Conservation (phyloP, 2,329 filamentous ascomycete genomes). For the Aureobasidium sp. region DNA sequence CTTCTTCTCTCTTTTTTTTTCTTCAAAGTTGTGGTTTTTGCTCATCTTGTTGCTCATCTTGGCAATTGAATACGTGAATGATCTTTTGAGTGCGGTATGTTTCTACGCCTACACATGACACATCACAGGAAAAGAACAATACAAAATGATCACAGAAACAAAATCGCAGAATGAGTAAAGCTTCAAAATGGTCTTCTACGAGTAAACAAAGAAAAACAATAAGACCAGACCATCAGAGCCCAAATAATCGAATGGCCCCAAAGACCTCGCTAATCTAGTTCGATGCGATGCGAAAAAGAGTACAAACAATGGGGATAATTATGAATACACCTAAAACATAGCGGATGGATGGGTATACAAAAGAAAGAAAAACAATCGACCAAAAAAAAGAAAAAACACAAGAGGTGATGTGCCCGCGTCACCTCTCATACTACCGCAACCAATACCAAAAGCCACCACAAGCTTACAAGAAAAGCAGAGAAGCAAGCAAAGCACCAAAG, state of each 20-base stretch:
- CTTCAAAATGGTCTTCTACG: not conserved
- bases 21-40: too few relatives aligned
- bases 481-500: slow-evolving; percentile 7
- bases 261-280: not conserved
- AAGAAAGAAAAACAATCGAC: not conserved
- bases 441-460: not conserved
- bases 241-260: not conserved
- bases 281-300: not conserved
- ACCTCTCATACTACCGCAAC: not conserved
- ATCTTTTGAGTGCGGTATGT: too few relatives aligned
- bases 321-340: not conserved
- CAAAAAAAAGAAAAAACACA: not conserved
- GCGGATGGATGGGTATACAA: not conserved
- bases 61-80: too few relatives aligned
- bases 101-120: too few relatives aligned
- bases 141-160: too few relatives aligned
- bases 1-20: not conserved
- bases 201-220: not conserved
- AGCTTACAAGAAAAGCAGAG: slow-evolving; percentile 11
- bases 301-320: not conserved
- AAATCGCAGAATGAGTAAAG: too few relatives aligned
- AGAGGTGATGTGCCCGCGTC: not conserved
- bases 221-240: not conserved
- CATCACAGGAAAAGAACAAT: too few relatives aligned
- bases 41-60: too few relatives aligned